Percentiles rank a stretch among this genome's conserved stretches.
Evolutionary conservation across 768 basidiomycete species (phyloP).

Genomic region (Tulasnella sp.): DNA sequence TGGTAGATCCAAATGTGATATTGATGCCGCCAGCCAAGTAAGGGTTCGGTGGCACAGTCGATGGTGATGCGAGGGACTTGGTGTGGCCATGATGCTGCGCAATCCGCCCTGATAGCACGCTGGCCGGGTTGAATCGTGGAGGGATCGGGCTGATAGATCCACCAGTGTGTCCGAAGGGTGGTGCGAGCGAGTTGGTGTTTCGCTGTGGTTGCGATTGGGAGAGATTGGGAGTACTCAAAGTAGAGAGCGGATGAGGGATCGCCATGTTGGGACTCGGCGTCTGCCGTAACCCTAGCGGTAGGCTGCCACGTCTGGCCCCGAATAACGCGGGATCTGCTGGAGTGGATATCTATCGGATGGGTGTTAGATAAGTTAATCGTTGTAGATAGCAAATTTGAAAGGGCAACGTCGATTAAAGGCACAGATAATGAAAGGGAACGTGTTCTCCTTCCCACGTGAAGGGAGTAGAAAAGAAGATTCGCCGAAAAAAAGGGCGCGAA

Average conservation of each 20-base stretch:
- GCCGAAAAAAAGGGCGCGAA: not conserved
- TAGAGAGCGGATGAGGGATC: conserved; percentile 34
- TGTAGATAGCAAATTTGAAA: not conserved
- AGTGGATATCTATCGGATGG: conserved; percentile 60
- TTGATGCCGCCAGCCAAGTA: conserved; percentile 25
- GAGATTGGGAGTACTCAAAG: conserved; percentile 47
- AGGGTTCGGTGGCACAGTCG: conserved; percentile 31
- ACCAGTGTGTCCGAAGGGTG: not conserved
- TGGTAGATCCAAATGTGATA: conserved; percentile 35
- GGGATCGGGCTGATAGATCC: conserved; percentile 16
- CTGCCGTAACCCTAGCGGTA: conserved; percentile 54
- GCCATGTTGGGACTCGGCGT: conserved; percentile 30
- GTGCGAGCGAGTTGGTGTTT: conserved; percentile 20
- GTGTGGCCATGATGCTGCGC: conserved; percentile 50
- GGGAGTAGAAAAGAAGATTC: not conserved
- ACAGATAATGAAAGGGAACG: not conserved
- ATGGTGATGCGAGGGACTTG: conserved; percentile 53
- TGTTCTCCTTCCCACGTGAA: not conserved
- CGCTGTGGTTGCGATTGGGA: conserved; percentile 43
- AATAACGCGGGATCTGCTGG: conserved; percentile 78
- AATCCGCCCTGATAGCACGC: not conserved
- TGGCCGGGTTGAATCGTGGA: conserved; percentile 16
- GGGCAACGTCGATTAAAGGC: not conserved
- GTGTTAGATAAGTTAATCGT: not conserved
- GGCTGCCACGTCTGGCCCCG: conserved; percentile 72